Base-by-base conservation (phyloP, 805 yeast species). In the Saccharomycopsis oosterbeekiorum region DNA sequence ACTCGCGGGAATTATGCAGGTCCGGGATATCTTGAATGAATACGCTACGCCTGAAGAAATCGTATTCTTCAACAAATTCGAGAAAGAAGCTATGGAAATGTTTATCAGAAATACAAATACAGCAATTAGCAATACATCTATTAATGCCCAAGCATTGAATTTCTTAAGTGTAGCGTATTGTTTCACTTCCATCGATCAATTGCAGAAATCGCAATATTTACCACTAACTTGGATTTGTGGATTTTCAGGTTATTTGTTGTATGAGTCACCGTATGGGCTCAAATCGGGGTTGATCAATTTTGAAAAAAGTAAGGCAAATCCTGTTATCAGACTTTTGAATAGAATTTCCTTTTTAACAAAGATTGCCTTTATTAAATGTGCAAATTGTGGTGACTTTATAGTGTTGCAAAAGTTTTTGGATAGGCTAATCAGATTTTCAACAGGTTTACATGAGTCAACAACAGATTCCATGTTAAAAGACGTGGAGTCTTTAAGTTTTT, bases 21-120 rank as follows among this genome's bases (percentile, higher is more conserved):
- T 59, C 12, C 43, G 55, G 41, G 26, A 21, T 29, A 39, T 55
- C 1, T 42, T 60, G 14, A 42, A 56, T 21, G 26, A 55, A 6
- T 61, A 60, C 41, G 19, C 17, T 6, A 26, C 41, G n/a, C 62
- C 62, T 6, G 65, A 63, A 57, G 37, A 55, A 3, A 12, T 26
- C 4, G 2, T 54, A 9, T 63, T 63, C 40, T 63, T 60, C 29
- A 36, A 57, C 12, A 51, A 59, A 10, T 61, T 61, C 37, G 60
- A 63, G 17, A 54, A 60, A 21, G 37, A 39, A 26, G 56, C 59
- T 5, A 4, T 56, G 21, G 37, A 37, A 19, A 36, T 40, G 26
- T 39, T 61, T 29, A 59, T 60, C 19, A 37, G 41, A 8, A 61
- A 63, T 29, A 53, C 54, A 5, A 50, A 50, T 17, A 41, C 14